Percentiles rank a stretch among this genome's conserved stretches.
These are phyloP conservation scores for Nemania diffusa DNA, from an alignment of 2,329 filamentous ascomycete genomes.

Conservation along the genomic window DNA sequence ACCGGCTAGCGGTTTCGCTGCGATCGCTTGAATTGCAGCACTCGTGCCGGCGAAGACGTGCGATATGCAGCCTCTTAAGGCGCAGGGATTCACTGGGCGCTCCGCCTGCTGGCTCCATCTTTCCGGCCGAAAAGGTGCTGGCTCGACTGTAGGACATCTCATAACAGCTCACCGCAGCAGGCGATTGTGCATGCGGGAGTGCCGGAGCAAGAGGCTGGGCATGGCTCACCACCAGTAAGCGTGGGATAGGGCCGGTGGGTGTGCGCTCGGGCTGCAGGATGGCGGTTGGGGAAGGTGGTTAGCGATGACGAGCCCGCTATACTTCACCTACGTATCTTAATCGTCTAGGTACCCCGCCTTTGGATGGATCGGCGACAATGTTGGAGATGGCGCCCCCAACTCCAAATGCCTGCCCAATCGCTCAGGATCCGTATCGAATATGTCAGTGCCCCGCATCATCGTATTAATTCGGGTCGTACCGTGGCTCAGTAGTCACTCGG, in stretches of 20 bases:
- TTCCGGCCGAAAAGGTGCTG: not conserved
- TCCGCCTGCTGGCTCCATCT: conserved; percentile 9
- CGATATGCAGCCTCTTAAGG: not conserved
- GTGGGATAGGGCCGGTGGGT: conserved; percentile 13
- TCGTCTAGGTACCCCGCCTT: conserved; percentile 33
- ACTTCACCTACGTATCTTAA: too few relatives aligned
- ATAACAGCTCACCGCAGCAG: conserved; percentile 6
- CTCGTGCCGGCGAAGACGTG: too few relatives aligned
- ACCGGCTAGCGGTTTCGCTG: too few relatives aligned
- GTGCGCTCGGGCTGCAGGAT: not conserved
- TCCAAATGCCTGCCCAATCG: conserved; percentile 15
- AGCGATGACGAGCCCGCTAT: conserved; percentile 12
- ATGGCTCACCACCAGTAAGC: conserved; percentile 8
- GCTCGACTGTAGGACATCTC: not conserved
- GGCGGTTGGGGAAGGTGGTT: conserved; percentile 35
- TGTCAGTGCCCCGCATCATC: conserved; percentile 7
- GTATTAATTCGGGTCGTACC: not conserved
- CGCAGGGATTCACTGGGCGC: conserved; percentile 14
- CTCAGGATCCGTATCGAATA: conserved; percentile 11
- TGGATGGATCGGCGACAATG: conserved; percentile 18
- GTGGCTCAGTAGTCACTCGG: not conserved
- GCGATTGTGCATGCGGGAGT: not conserved
- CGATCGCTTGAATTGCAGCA: too few relatives aligned
- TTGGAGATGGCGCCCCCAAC: conserved; percentile 33
- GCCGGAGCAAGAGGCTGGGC: not conserved